A percentile compares a stretch with the other conserved stretches of the same genome.
These are phyloP conservation scores for Glycine soja DNA, from an alignment of 306 rosid genomes.

Conservation along the genomic window DNA sequence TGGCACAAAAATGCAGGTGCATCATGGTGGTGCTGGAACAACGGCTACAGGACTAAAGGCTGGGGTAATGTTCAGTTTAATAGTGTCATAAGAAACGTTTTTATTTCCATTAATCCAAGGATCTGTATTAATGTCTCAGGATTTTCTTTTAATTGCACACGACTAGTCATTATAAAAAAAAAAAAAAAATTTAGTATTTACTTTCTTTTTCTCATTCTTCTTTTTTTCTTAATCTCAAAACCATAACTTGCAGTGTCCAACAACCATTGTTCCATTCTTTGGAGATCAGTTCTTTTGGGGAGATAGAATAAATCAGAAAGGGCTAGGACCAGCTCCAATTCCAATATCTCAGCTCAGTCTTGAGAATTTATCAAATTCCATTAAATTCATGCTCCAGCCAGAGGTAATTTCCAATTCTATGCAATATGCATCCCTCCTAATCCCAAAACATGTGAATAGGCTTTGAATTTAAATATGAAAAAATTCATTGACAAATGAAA, in stretches of 20 bases:
- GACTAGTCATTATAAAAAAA: neutral
- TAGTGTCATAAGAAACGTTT: neutral
- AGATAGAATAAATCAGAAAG: conserved; percentile 71
- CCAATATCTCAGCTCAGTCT: conserved; percentile 70
- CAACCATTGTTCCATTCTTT: conserved; percentile 88
- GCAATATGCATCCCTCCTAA: neutral
- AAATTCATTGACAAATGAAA: neutral
- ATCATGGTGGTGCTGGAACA: conserved; percentile 97
- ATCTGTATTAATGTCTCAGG: conserved; percentile 7
- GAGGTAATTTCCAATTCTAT: conserved; percentile 60
- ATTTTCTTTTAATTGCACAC: conserved; percentile 15
- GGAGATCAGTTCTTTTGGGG: conserved; percentile 99
- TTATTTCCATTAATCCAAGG: conserved; percentile 7
- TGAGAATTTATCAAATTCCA: conserved; percentile 68
- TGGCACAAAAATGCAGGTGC: conserved; percentile 70
- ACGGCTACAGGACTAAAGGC: conserved; percentile 89
- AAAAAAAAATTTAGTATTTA: neutral
- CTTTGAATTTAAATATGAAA: neutral
- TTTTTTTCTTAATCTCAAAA: conserved; percentile 38
- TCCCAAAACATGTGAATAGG: conserved; percentile 16
- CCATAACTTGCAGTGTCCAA: conserved; percentile 70
- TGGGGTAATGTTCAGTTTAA: conserved; percentile 62
- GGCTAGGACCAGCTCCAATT: conserved; percentile 79
- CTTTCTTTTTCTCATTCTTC: neutral
- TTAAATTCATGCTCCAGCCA: conserved; percentile 82